Evolutionary conservation across 1,284 basidiomycete species (phyloP).

Genomic region (Ceratobasidium sp.): DNA sequence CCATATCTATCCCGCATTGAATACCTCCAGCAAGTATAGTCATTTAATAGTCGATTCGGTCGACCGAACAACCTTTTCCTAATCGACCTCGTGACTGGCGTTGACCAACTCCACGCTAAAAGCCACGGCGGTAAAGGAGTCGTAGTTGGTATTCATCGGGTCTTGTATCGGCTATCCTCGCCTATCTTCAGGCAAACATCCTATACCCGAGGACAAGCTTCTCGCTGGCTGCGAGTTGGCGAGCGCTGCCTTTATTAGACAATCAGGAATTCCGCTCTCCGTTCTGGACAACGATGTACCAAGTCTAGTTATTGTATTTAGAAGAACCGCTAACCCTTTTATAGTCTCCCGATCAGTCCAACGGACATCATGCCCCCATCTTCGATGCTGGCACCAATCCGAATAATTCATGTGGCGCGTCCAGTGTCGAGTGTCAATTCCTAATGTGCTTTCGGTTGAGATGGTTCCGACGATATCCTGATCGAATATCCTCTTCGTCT

Average conservation of each 20-base stretch:
- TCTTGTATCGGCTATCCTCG: constrained; percentile 55
- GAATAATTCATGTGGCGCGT: constrained; percentile 45
- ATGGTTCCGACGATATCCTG: constrained; percentile 35
- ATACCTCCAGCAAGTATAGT: no score
- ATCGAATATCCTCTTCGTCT: constrained; percentile 41
- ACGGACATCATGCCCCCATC: constrained; percentile 49
- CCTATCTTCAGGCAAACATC: constrained; percentile 54
- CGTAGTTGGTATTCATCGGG: constrained; percentile 55
- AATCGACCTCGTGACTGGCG: constrained; percentile 44
- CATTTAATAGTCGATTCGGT: no score
- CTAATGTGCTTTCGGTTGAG: constrained; percentile 39
- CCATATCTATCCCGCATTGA: no score
- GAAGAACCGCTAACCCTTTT: neutral
- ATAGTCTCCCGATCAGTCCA: constrained; percentile 48
- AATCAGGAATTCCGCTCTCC: neutral
- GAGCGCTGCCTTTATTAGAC: constrained; percentile 35
- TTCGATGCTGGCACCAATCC: constrained; percentile 49
- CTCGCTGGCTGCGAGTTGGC: constrained; percentile 55
- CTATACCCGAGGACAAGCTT: constrained; percentile 52
- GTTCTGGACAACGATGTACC: constrained; percentile 21
- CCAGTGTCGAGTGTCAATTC: constrained; percentile 30
- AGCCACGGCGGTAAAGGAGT: constrained; percentile 55
- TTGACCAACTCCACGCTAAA: constrained; percentile 52
- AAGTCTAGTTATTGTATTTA: neutral
- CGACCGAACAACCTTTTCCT: no score